Percentiles rank a stretch among this genome's conserved stretches.
Evolutionary conservation across 495 filamentous ascomycete species (phyloP).

Genomic region (Penicillium coffeae): DNA sequence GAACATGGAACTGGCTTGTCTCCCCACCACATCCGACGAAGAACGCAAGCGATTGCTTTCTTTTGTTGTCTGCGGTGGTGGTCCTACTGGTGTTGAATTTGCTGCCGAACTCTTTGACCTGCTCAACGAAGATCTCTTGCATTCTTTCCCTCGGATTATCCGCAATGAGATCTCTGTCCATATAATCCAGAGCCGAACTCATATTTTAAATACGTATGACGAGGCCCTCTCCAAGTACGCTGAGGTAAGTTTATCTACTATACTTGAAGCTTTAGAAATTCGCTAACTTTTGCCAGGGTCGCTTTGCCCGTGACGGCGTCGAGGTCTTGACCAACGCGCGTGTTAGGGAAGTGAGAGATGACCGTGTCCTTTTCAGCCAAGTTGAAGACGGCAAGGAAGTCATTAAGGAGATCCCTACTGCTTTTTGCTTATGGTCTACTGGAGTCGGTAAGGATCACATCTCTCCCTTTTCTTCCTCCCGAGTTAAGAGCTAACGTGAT

Average conservation of each 20-base stretch:
- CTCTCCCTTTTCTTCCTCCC: neutral
- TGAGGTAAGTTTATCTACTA: constrained; percentile 48
- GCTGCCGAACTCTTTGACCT: constrained; percentile 95
- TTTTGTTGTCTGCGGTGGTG: constrained; percentile 92
- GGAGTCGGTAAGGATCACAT: constrained; percentile 73
- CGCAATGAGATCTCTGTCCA: constrained; percentile 97
- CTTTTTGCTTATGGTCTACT: constrained; percentile 97
- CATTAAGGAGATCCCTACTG: constrained; percentile 90
- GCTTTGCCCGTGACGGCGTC: constrained; percentile 85
- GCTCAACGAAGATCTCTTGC: constrained; percentile 87
- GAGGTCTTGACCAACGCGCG: constrained; percentile 87
- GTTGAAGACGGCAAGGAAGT: constrained; percentile 68
- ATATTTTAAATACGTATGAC: constrained; percentile 98
- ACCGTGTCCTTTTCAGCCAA: constrained; percentile 86
- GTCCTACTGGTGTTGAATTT: constrained; percentile 96
- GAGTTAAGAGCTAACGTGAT: constrained; percentile 4
- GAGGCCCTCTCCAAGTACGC: constrained; percentile 90
- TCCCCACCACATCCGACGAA: constrained; percentile 87
- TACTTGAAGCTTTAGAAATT: constrained; percentile 9
- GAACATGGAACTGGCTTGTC: constrained; percentile 88
- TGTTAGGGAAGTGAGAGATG: constrained; percentile 79
- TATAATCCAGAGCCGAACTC: constrained; percentile 85
- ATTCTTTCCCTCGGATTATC: constrained; percentile 80
- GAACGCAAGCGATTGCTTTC: constrained; percentile 84
- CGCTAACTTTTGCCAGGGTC: constrained; percentile 33